Conservation (phyloP, 2,329 filamentous ascomycete species). For the Aurifilum marmelostoma region DNA sequence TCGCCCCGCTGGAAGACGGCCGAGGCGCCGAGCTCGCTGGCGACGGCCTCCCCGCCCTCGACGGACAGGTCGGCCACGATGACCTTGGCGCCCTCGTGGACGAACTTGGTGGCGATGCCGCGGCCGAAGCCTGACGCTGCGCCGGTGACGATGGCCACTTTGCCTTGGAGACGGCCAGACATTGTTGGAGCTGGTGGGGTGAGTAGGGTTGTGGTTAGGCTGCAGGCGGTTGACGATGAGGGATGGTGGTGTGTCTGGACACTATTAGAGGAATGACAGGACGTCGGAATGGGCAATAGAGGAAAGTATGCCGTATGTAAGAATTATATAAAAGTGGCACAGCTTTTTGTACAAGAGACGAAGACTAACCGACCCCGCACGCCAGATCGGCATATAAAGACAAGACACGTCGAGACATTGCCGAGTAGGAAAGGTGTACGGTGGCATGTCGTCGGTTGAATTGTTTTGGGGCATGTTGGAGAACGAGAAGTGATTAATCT, state of each 20-base stretch:
- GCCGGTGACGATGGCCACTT: constrained; percentile 61
- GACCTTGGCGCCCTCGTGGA: constrained; percentile 31
- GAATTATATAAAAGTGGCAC: not conserved
- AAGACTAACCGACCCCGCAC: constrained; percentile 13
- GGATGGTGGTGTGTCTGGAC: too few relatives aligned
- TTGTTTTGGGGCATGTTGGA: too few relatives aligned
- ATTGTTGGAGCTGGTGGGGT: constrained; percentile 4
- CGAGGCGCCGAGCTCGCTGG: constrained; percentile 45
- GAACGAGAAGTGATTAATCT: too few relatives aligned
- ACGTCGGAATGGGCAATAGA: too few relatives aligned
- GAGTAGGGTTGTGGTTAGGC: not conserved
- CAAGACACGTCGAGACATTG: not conserved
- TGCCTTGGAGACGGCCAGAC: constrained; percentile 48
- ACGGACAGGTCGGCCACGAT: constrained; percentile 52
- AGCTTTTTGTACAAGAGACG: not conserved
- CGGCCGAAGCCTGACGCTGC: constrained; percentile 60
- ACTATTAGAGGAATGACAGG: too few relatives aligned
- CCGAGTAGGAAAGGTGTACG: not conserved
- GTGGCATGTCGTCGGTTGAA: not conserved
- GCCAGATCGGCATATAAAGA: constrained; percentile 16
- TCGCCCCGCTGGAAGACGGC: constrained; percentile 47
- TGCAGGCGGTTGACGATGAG: not conserved
- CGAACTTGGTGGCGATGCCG: constrained; percentile 50
- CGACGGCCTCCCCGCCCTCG: constrained; percentile 48
- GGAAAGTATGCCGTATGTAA: not conserved